Base-by-base conservation (phyloP, 176 grass and related monocot species). In the Metroxylon sagu region DNA sequence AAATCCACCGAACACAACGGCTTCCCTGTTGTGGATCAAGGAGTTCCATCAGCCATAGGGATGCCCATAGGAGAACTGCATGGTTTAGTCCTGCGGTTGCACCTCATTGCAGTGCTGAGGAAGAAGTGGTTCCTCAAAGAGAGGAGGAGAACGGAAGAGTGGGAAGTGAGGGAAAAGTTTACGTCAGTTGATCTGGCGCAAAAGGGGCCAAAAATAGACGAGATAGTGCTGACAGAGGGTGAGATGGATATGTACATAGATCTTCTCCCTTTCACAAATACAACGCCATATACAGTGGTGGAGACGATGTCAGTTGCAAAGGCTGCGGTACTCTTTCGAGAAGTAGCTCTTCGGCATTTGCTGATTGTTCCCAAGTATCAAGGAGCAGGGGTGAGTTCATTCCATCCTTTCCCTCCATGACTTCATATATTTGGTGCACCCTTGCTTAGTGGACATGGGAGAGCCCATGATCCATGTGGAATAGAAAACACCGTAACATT, bases 231-330 rank as follows among this genome's bases (percentile, higher is more conserved):
- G 1, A 82, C 87, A 28, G 69, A 63, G n/a, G 81, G 83, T 75
- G 92, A 97, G 73, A 48, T 88, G 78, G 78, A 85, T 0, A 97
- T 88, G 87, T 97, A 78, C 69, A 28, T 97, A 0, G 92, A 97
- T 68, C 85, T 97, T 29, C 87, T 88, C 48, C 92, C 81, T 0
- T 78, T 97, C 59, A 88, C 72, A 50, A 97, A 97, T 79, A 91
- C 83, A 19, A 97, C 87, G 55, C 87, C 87, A 0, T 97, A 91
- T 77, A 91, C 92, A 48, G 92, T 97, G n/a, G 84, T 97, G 2
- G 92, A 97, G 77, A 97, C 80, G 68, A 97, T 97, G 87, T 97
- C 92, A 0, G 78, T 85, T 1, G 92, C 92, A 51, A 97, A 97
- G 83, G 92, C 92, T 14, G 67, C 91, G 26, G 87, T 97, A 54